phyloP scores from a whole-genome alignment of 2,329 filamentous ascomycete species.

The Knufia fluminis region DNA sequence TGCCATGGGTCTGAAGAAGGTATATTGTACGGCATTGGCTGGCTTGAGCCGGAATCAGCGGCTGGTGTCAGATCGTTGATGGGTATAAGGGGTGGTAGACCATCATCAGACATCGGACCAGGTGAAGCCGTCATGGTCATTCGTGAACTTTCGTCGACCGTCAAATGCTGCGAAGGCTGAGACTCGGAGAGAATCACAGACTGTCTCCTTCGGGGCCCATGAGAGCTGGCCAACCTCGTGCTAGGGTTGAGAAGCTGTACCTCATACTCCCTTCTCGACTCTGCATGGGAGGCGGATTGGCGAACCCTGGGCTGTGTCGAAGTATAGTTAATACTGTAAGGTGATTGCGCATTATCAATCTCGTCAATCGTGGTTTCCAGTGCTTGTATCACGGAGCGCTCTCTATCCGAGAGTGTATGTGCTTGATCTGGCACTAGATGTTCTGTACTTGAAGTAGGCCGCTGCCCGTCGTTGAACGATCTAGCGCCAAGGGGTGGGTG shows the following conservation, averaged over 20 bases:
- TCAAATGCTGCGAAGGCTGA: constrained; percentile 20
- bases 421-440: constrained; percentile 15
- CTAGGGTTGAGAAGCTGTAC: constrained; percentile 12
- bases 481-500: constrained; percentile 6
- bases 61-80: constrained; percentile 11
- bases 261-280: constrained; percentile 10
- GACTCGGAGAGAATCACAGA: constrained; percentile 35
- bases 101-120: constrained; percentile 29
- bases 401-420: constrained; percentile 18
- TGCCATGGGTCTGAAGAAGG: constrained; percentile 20
- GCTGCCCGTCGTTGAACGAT: neutral
- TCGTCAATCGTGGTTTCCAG: constrained; percentile 20
- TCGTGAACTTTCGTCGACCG: constrained; percentile 28
- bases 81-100: constrained; percentile 10
- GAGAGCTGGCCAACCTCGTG: constrained; percentile 10
- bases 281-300: neutral
- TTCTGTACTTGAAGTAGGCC: constrained; percentile 11
- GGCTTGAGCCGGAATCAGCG: constrained; percentile 4
- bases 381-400: constrained; percentile 19
- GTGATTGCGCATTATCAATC: constrained; percentile 10
- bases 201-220: constrained; percentile 30
- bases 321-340: constrained; percentile 21
- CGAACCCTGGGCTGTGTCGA: constrained; percentile 12
- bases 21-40: constrained; percentile 9
- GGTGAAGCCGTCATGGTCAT: constrained; percentile 35